Conservation (phyloP, 2,329 filamentous ascomycete species). For the Colletotrichum godetiae region DNA sequence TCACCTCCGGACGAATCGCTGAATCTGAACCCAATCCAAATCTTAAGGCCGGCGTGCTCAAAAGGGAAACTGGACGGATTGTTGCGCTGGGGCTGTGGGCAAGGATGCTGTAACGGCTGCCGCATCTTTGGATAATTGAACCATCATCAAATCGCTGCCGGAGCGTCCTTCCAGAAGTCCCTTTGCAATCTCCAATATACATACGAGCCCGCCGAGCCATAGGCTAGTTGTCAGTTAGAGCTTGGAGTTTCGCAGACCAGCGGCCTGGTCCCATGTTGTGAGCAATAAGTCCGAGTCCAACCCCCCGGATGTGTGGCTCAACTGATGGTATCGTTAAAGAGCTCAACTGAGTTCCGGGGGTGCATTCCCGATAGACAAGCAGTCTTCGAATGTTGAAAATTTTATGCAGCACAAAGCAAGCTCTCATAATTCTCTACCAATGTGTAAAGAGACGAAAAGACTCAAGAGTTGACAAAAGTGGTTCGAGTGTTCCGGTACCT, state of each 20-base stretch:
- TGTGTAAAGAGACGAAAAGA: background rate
- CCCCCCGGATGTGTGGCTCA: background rate
- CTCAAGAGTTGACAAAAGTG: background rate
- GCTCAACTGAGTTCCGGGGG: background rate
- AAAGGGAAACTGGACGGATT: background rate
- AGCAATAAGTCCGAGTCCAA: conserved; percentile 1
- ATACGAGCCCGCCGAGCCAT: background rate
- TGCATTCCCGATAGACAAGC: background rate
- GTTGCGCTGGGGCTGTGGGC: background rate
- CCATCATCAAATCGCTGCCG: conserved; percentile 4
- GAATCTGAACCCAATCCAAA: background rate
- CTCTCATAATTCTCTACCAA: background rate
- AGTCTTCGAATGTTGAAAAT: background rate
- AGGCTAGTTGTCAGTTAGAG: background rate
- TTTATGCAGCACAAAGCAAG: background rate
- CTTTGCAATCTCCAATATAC: background rate
- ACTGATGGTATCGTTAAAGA: background rate
- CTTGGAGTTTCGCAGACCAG: background rate
- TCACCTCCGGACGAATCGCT: conserved; percentile 7
- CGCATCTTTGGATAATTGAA: conserved; percentile 2
- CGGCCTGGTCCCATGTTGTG: background rate
- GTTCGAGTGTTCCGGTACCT: background rate
- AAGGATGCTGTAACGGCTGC: conserved; percentile 15
- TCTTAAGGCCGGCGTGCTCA: background rate
- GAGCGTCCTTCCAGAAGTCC: background rate